Conservation (phyloP, 2,329 filamentous ascomycete genomes). For the Aspergillus sergii region DNA sequence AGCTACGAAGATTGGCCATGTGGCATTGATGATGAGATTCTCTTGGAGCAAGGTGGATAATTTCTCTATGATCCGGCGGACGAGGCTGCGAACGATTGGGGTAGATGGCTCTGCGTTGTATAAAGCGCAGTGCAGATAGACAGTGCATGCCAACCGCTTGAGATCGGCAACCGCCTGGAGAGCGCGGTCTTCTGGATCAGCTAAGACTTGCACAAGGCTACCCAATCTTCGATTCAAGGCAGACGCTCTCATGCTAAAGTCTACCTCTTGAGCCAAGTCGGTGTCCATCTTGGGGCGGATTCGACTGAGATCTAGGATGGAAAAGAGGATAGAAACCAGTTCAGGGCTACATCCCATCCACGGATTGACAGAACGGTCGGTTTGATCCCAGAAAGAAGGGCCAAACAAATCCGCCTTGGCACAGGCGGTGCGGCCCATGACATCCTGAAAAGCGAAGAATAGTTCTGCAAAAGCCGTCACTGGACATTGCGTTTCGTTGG, state of each 20-base stretch:
- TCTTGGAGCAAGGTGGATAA: neutral
- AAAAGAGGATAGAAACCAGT: neutral
- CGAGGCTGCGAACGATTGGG: neutral
- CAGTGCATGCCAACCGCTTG: neutral
- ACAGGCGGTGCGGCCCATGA: constrained; percentile 48
- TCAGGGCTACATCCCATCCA: constrained; percentile 10
- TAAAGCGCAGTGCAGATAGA: constrained; percentile 5
- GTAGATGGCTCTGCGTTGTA: neutral
- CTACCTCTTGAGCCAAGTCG: neutral
- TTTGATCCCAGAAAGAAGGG: constrained; percentile 41
- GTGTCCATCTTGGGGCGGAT: neutral
- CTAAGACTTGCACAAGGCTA: neutral
- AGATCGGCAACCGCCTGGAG: neutral
- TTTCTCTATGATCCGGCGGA: neutral
- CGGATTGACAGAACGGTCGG: constrained; percentile 4
- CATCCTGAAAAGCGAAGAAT: constrained; percentile 49
- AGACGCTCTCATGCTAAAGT: neutral
- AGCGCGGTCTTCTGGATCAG: neutral
- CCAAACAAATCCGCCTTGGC: constrained; percentile 46
- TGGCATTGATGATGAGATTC: constrained; percentile 8
- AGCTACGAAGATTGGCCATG: constrained; percentile 27
- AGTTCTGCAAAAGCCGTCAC: constrained; percentile 26
- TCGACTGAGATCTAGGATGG: neutral
- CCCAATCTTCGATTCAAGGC: neutral
- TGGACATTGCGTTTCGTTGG: neutral